These are phyloP conservation scores for Tylopilus plumbeoviolaceoides DNA, from an alignment of 768 basidiomycete genomes.

Conservation along the genomic window DNA sequence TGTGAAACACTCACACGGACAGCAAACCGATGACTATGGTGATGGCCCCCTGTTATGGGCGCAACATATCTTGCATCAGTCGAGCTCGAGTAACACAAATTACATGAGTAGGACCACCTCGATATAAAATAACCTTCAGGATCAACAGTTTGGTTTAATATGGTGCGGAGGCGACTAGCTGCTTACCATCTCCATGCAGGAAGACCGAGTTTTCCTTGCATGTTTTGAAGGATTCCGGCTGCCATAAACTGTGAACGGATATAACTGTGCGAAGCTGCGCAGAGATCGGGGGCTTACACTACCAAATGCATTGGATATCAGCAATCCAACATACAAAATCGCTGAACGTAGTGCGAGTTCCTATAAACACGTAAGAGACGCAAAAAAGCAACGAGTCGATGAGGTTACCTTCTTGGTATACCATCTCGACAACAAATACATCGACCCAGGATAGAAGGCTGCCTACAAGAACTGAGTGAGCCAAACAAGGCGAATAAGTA, in stretches of 20 bases:
- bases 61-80: not conserved
- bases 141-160: not conserved
- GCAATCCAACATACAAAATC: conserved; percentile 53
- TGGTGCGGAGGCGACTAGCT: not conserved
- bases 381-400: not conserved
- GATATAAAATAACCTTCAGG: conserved; percentile 62
- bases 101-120: conserved; percentile 37
- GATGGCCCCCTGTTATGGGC: conserved; percentile 47
- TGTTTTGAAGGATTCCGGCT: conserved; percentile 66
- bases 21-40: conserved; percentile 57
- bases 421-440: conserved; percentile 47
- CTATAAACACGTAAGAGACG: conserved; percentile 25
- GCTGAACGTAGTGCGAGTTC: conserved; percentile 63
- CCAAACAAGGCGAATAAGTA: not conserved
- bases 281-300: conserved; percentile 38
- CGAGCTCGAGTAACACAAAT: no score
- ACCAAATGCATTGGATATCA: conserved; percentile 67
- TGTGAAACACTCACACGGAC: conserved; percentile 37
- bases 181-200: conserved; percentile 67
- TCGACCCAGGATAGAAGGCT: conserved; percentile 61
- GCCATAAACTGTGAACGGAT: conserved; percentile 50
- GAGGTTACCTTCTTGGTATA: conserved; percentile 40
- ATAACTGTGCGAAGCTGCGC: not conserved
- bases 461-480: conserved; percentile 31
- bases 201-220: conserved; percentile 67